A percentile compares a stretch with the other conserved stretches of the same genome.
Conservation (phyloP, 768 basidiomycete species). For the Dentipellis sp. region DNA sequence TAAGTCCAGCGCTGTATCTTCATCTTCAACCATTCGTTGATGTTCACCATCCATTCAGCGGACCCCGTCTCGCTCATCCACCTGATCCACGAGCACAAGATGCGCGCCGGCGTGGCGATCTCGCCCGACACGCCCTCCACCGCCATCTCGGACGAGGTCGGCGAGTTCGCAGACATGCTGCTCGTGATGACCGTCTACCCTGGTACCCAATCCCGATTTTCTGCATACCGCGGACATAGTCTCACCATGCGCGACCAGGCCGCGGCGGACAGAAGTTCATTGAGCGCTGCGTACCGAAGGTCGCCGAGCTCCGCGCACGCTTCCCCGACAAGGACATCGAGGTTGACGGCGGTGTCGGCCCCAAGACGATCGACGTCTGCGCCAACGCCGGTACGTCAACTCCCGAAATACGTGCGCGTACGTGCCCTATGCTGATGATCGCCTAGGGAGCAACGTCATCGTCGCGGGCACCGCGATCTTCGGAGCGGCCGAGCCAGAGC, state of each 20-base stretch:
- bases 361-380: conserved; percentile 78
- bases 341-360: conserved; percentile 97
- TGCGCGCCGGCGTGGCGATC: conserved; percentile 95
- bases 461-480: conserved; percentile 98
- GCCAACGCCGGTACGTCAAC: conserved; percentile 70
- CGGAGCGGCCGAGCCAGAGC: conserved; percentile 63
- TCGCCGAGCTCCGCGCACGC: conserved; percentile 77
- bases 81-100: conserved; percentile 70
- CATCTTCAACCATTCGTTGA: neutral
- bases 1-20: conserved; percentile 26
- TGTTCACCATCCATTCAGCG: conserved; percentile 28
- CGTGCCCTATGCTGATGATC: neutral
- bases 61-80: conserved; percentile 71
- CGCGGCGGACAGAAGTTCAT: conserved; percentile 96
- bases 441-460: conserved; percentile 89
- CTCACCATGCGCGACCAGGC: conserved; percentile 33
- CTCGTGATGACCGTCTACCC: conserved; percentile 99
- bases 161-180: conserved; percentile 82
- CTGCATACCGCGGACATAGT: neutral
- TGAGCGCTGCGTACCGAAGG: conserved; percentile 87
- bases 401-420: neutral
- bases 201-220: conserved; percentile 31
- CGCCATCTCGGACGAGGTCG: conserved; percentile 82
- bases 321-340: conserved; percentile 96
- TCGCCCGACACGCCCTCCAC: conserved; percentile 90